Base-by-base conservation (phyloP, 164 flowering plant genomes). In the Kalanchoe fedtschenkoi region DNA sequence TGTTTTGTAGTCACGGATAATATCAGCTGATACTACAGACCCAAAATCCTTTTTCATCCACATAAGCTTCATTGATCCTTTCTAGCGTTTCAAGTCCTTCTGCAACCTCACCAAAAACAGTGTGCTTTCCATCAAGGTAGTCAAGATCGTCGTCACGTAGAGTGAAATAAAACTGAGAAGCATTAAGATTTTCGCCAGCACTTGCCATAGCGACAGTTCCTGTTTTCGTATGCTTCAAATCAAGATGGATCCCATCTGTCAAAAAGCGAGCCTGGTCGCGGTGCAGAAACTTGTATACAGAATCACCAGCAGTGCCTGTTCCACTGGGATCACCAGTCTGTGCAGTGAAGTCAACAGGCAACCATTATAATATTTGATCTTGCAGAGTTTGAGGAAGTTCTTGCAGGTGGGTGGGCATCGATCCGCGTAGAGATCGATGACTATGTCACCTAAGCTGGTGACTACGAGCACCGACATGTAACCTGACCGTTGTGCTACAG, bases 231-330 rank as follows among this genome's bases (percentile, higher is more conserved):
- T 93, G 99, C 72, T 88, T 93, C 34, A 93, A 73, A 72, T 90
- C 92, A 47, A 75, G 83, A 78, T 76, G 88, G 59, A 93, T 83
- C 74, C 90, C 97, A 65, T 93, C 97, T 37, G 78, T 75, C 57
- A 93, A 93, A 73, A 93, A 93, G 14, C 93, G 88, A 68, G 99
- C 99, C 66, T 90, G 99, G 3, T 93, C 95, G 29, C 99, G 97
- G 74, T 83, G 90, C 15, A 93, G 76, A 70, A 83, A 85, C 69
- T 85, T 88, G 76, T 87, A 93, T 7, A 93, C 64, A 34, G 97
- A 90, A 72, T 93, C 95, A 39, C 97, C 99, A 34, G 88, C 91
- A 5, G 74, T 61, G 16, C 96, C 95, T 6, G 83, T 85, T 60
- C 97, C 97, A 21, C 93, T 84, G 1, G 93, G 97, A 44, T 93